Evolutionary conservation across 345 rosid species (phyloP).

Genomic region (Acer campestre): DNA sequence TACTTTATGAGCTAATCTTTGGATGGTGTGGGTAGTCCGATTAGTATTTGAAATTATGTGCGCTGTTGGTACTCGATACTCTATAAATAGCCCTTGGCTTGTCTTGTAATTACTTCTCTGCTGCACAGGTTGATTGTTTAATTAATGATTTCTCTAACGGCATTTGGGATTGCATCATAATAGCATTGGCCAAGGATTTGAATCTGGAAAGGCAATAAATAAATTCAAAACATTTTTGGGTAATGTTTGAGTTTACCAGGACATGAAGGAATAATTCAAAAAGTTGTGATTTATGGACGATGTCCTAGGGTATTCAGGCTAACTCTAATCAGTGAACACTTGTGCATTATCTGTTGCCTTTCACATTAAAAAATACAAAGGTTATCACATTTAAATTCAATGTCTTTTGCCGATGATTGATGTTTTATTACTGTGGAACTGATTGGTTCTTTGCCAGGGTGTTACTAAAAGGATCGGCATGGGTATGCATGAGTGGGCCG

Average conservation of each 20-base stretch:
- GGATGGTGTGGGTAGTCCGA: not conserved
- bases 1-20: not conserved
- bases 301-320: not conserved
- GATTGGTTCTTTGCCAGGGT: slow-evolving; percentile 39
- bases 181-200: not conserved
- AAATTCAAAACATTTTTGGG: not conserved
- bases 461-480: slow-evolving; percentile 80
- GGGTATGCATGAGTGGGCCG: slow-evolving; percentile 92
- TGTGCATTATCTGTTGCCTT: not conserved
- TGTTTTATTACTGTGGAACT: not conserved
- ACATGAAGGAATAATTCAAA: not conserved
- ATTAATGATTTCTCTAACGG: not conserved
- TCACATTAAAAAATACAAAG: not conserved
- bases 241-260: not conserved
- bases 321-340: not conserved
- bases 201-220: not conserved
- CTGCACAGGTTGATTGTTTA: no score
- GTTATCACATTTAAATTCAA: slow-evolving; percentile 1
- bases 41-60: no score
- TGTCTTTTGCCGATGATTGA: not conserved
- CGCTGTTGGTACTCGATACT: no score
- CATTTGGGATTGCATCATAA: not conserved
- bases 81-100: no score
- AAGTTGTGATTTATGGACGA: not conserved
- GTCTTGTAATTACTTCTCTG: no score